Evolutionary conservation across 139 green algal species (phyloP), one percentile per base, ranked within the genome.

Genomic region (Picochlorum sp.): DNA sequence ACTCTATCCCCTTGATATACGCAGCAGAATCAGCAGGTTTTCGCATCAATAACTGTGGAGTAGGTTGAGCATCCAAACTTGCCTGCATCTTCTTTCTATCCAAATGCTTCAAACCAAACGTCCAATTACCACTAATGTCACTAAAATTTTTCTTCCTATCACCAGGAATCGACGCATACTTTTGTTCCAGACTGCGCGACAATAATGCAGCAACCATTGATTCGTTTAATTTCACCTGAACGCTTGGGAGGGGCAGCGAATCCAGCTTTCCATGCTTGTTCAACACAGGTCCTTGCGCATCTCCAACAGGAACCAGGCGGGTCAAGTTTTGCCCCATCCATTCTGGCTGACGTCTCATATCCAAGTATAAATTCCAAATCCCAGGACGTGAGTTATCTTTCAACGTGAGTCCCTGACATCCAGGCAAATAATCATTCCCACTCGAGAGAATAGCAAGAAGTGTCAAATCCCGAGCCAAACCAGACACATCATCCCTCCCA

Each of bases 401-500:
- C 34, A 77, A 56, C 26, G 56, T 50, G 21, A 69, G 41, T 26
- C 64, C 70, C 58, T 66, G 63, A 23, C 28, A 31, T 9, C 23
- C 70, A 0, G 86, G 85, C 59, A 92, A 71, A 79, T 92, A 92
- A 69, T 92, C 86, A 63, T 93, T 89, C 37, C 86, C 85, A 54
- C 67, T 74, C 26, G 54, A 65, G 68, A 92, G 50, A 26, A 90
- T 81, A 23, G 78, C 70, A 9, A 88, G 68, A 37, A 88, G 55
- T 21, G 76, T 73, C 28, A 93, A 49, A 69, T 93, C 84, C 63
- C 71, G 50, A 4, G 49, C 71, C 61, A 73, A 34, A 16, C 8
- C 16, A 41, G 61, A 49, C 31, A 66, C 23, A 38, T 64, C 72
- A 6, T n/a, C 23, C 26, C 45, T 49, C 16, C 50, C 2, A 18